These are phyloP conservation scores for Aspergillus cejpii DNA, from an alignment of 2,329 filamentous ascomycete species.

Conservation along the genomic window DNA sequence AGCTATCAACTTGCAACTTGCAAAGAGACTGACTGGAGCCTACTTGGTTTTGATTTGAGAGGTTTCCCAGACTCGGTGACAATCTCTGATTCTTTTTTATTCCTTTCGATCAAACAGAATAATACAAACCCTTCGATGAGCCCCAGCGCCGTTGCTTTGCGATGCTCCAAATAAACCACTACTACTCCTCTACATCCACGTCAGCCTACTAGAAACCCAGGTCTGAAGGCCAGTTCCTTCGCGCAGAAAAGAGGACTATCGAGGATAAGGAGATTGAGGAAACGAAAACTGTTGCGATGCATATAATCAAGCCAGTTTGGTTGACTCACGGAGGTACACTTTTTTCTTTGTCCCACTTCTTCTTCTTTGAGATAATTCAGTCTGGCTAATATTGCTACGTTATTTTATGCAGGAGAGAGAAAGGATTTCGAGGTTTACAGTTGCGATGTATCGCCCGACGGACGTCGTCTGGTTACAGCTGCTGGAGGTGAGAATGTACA, in stretches of 20 bases:
- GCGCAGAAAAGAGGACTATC: slow-evolving; percentile 2
- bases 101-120: not conserved
- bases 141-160: slow-evolving; percentile 17
- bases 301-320: slow-evolving; percentile 91
- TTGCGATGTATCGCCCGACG: slow-evolving; percentile 94
- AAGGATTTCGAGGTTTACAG: slow-evolving; percentile 99
- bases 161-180: slow-evolving; percentile 23
- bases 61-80: not conserved
- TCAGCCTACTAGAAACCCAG: slow-evolving; percentile 16
- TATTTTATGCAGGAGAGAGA: slow-evolving; percentile 75
- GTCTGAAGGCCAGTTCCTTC: not conserved
- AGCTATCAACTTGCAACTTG: not conserved
- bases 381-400: slow-evolving; percentile 17
- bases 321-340: slow-evolving; percentile 75
- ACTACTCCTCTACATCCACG: slow-evolving; percentile 15
- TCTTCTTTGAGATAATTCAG: not conserved
- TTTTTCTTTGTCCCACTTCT: slow-evolving; percentile 1
- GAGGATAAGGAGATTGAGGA: slow-evolving; percentile 3
- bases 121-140: slow-evolving; percentile 9
- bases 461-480: slow-evolving; percentile 82
- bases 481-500: slow-evolving; percentile 65
- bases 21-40: not conserved
- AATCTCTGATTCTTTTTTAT: not conserved
- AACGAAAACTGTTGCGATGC: slow-evolving; percentile 50
- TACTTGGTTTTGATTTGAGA: not conserved